These are phyloP conservation scores for Rhodosorus marinus DNA, from an alignment of 23 red algal genomes.

Conservation along the genomic window DNA sequence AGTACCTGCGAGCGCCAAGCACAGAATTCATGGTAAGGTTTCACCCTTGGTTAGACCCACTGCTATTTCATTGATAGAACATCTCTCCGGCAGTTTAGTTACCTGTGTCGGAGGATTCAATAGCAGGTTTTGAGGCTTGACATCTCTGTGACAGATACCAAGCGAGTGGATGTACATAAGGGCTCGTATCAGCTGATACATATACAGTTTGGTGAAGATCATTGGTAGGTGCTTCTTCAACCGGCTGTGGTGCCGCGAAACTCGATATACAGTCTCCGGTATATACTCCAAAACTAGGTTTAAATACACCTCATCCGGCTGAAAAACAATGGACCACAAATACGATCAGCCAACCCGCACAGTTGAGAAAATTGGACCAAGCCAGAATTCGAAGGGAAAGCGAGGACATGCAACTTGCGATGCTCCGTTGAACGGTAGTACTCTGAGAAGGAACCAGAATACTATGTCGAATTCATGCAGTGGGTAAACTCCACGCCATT, in stretches of 20 bases:
- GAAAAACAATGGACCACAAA: no score
- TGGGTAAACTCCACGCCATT: background rate
- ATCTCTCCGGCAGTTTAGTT: no score
- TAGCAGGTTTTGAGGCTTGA: constrained; percentile 94
- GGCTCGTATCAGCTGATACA: constrained; percentile 85
- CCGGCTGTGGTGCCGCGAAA: constrained; percentile 80
- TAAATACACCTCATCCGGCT: constrained; percentile 87
- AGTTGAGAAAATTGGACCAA: no score
- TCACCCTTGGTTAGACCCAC: background rate
- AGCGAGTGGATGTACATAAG: constrained; percentile 76
- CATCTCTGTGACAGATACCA: constrained; percentile 77
- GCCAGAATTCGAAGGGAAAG: no score
- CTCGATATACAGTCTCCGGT: constrained; percentile 86
- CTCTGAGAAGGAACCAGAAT: no score
- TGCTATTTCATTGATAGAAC: background rate
- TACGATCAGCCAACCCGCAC: no score
- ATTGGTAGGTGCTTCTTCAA: constrained; percentile 70
- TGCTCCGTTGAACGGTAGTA: no score
- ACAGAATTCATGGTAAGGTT: background rate
- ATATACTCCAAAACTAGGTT: constrained; percentile 95
- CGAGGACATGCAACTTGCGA: no score
- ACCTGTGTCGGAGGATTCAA: constrained; percentile 79
- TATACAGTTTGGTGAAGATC: constrained; percentile 83
- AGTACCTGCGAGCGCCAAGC: background rate
- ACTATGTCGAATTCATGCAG: no score